Percentiles rank a stretch among this genome's conserved stretches.
These are phyloP conservation scores for Cylindrotheca fusiformis DNA, from an alignment of 108 stramenopile species.

Conservation along the genomic window DNA sequence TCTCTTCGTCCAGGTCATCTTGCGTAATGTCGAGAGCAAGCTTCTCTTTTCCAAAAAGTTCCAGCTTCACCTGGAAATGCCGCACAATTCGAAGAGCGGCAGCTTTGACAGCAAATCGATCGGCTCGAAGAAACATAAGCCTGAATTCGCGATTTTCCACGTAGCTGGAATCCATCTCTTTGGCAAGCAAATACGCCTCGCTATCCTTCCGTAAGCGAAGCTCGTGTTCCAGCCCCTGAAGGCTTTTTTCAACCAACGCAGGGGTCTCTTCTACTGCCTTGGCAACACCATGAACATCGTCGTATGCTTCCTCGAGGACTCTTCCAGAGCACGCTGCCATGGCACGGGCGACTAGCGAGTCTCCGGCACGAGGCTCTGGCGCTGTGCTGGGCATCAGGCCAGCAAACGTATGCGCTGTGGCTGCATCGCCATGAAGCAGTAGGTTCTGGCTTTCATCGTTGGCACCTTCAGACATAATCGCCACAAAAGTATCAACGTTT, in stretches of 20 bases:
- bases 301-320: neutral
- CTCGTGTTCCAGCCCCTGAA: slow-evolving; percentile 9
- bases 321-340: neutral
- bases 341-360: neutral
- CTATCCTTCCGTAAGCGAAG: neutral
- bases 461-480: too few relatives aligned
- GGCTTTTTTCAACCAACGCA: slow-evolving; percentile 1
- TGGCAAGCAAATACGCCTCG: slow-evolving; percentile 8
- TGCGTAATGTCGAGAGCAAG: slow-evolving; percentile 4
- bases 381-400: neutral
- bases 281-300: slow-evolving; percentile 32
- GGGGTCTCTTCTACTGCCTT: slow-evolving; percentile 13
- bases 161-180: neutral
- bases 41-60: slow-evolving; percentile 30
- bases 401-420: too few relatives aligned
- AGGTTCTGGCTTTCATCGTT: too few relatives aligned
- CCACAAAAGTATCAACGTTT: too few relatives aligned
- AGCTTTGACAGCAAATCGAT: slow-evolving; percentile 20
- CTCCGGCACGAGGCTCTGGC: neutral
- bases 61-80: slow-evolving; percentile 32
- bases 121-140: slow-evolving; percentile 35
- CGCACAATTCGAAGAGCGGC: slow-evolving; percentile 25
- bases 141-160: slow-evolving; percentile 11
- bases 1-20: slow-evolving; percentile 13
- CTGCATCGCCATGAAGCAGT: too few relatives aligned